A percentile compares a stretch with the other conserved stretches of the same genome.
Conservation (phyloP, 306 rosid genomes). For the Pyrus betulifolia region DNA sequence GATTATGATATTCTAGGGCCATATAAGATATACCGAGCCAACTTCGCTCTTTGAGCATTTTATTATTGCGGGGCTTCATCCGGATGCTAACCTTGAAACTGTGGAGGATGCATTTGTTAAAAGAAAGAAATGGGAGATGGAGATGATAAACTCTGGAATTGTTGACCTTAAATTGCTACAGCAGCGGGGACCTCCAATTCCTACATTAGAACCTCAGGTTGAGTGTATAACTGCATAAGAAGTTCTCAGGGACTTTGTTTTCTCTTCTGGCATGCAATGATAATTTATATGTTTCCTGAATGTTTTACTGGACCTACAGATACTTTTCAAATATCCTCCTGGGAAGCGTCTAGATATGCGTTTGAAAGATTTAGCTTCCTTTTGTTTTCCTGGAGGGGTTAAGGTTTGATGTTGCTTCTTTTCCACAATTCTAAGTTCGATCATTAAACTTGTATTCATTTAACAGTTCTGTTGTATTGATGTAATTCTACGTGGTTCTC, state of each 20-base stretch:
- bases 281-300: conserved; percentile 11
- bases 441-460: background rate
- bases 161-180: conserved; percentile 34
- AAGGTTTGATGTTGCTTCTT: conserved; percentile 52
- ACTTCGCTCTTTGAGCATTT: conserved; percentile 84
- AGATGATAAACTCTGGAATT: conserved; percentile 36
- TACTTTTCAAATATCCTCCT: conserved; percentile 88
- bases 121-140: conserved; percentile 68
- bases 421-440: conserved; percentile 2
- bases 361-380: conserved; percentile 65
- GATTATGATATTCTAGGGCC: conserved; percentile 51
- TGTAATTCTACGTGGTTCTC: conserved; percentile 3
- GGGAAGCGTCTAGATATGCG: conserved; percentile 60
- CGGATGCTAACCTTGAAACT: conserved; percentile 62
- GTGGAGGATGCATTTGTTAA: conserved; percentile 65
- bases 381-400: conserved; percentile 85
- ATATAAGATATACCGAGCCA: conserved; percentile 58
- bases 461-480: background rate
- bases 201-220: conserved; percentile 92
- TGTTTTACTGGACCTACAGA: conserved; percentile 30
- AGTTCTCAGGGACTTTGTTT: background rate
- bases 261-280: background rate
- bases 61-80: conserved; percentile 85
- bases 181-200: conserved; percentile 42
- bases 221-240: conserved; percentile 18